These are phyloP conservation scores for Populus alba DNA, from an alignment of 345 rosid genomes.

Conservation along the genomic window DNA sequence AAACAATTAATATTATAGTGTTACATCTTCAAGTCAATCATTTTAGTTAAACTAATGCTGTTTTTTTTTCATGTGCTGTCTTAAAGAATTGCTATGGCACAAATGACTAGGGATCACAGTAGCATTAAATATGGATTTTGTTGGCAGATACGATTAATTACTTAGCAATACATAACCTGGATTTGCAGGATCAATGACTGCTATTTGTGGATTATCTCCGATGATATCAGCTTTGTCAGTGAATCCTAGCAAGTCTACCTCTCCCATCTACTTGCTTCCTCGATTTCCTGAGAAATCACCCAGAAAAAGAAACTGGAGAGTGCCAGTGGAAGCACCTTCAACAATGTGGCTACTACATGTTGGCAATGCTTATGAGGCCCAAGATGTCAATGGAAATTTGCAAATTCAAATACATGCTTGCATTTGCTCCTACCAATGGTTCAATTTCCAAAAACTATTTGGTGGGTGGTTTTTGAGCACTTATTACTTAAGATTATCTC, in stretches of 20 bases:
- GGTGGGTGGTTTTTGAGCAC: constrained; percentile 36
- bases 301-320: constrained; percentile 62
- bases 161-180: too few relatives aligned
- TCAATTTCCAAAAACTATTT: constrained; percentile 73
- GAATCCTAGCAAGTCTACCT: constrained; percentile 63
- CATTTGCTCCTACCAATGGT: constrained; percentile 82
- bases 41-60: too few relatives aligned
- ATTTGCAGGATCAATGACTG: constrained; percentile 64
- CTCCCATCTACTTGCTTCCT: constrained; percentile 83
- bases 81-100: too few relatives aligned
- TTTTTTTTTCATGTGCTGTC: too few relatives aligned
- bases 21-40: too few relatives aligned
- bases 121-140: too few relatives aligned
- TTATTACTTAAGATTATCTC: not conserved
- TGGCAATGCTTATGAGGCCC: constrained; percentile 66
- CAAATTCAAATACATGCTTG: constrained; percentile 59
- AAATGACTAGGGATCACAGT: too few relatives aligned
- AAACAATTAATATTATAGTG: too few relatives aligned
- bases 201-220: constrained; percentile 74
- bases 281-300: constrained; percentile 38
- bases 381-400: constrained; percentile 40
- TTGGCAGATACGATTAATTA: too few relatives aligned
- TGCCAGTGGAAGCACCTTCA: constrained; percentile 67
- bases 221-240: constrained; percentile 88
- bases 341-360: constrained; percentile 75